Percentiles rank a stretch among this genome's conserved stretches.
These are phyloP conservation scores for Capsicum pubescens DNA, from an alignment of 257 asterid species.

Conservation along the genomic window DNA sequence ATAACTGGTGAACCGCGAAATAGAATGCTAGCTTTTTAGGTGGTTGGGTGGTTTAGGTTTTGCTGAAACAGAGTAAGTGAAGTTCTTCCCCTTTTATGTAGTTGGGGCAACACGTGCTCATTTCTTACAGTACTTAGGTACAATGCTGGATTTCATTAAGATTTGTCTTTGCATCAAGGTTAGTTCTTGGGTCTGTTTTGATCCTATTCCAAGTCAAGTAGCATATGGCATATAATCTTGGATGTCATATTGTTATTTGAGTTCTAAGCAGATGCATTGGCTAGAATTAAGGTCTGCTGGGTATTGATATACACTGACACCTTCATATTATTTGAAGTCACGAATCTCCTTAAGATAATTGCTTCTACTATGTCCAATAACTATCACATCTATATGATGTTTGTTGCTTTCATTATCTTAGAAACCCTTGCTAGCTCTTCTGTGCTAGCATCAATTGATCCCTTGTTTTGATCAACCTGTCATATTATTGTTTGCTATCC, in stretches of 20 bases:
- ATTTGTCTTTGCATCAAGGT: not conserved
- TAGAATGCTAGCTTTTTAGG: not conserved
- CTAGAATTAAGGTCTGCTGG: not conserved
- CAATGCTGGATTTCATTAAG: not conserved
- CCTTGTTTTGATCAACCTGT: not conserved
- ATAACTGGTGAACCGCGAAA: not conserved
- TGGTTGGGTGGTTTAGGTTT: not conserved
- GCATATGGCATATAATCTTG: not conserved
- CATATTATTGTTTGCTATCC: not conserved
- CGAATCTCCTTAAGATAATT: not conserved
- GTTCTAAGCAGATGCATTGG: not conserved
- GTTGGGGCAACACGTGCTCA: not conserved
- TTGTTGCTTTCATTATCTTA: not conserved
- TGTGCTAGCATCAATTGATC: not conserved
- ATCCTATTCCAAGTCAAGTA: conserved; percentile 18
- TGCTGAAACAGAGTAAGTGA: not conserved
- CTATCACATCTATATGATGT: not conserved
- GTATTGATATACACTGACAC: not conserved
- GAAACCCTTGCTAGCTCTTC: not conserved
- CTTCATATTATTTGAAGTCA: not conserved
- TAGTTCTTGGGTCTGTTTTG: conserved; percentile 21
- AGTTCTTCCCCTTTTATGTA: not conserved
- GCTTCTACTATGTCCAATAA: not conserved
- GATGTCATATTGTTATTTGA: not conserved
- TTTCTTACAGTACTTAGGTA: not conserved